A percentile compares a stretch with the other conserved stretches of the same genome.
Evolutionary conservation across 1,139 yeast genomes (phyloP).

Genomic region (Saccharomyces hybrid): DNA sequence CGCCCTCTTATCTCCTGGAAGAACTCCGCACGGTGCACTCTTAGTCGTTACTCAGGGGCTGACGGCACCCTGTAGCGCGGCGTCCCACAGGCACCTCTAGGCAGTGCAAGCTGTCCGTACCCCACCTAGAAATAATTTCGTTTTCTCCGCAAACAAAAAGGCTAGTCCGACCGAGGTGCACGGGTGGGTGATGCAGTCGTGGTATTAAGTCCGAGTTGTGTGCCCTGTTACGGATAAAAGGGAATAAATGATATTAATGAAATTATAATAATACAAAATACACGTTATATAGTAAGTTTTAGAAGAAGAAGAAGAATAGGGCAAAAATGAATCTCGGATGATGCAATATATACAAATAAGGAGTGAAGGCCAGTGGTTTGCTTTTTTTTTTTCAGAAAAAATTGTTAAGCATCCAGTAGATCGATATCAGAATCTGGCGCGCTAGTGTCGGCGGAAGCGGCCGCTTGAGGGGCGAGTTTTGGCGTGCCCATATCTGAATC

Average conservation of each 20-base stretch:
- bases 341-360: neutral
- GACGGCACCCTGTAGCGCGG: neutral
- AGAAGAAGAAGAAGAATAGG: neutral
- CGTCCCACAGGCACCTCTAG: neutral
- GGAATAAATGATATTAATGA: neutral
- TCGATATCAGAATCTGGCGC: neutral
- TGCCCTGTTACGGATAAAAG: no score
- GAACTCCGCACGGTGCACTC: neutral
- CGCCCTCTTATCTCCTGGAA: neutral
- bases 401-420: neutral
- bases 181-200: neutral
- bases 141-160: neutral
- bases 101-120: neutral
- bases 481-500: neutral
- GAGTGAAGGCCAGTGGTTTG: no score
- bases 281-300: neutral
- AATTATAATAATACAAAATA: neutral
- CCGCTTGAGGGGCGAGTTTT: neutral
- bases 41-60: neutral
- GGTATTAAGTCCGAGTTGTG: neutral
- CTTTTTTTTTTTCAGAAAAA: neutral
- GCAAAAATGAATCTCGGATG: neutral
- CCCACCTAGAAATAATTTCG: neutral
- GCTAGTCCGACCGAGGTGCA: neutral
- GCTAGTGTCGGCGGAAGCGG: neutral